These are phyloP conservation scores for Herpetospermum pedunculosum DNA, from an alignment of 306 rosid genomes.

Conservation along the genomic window DNA sequence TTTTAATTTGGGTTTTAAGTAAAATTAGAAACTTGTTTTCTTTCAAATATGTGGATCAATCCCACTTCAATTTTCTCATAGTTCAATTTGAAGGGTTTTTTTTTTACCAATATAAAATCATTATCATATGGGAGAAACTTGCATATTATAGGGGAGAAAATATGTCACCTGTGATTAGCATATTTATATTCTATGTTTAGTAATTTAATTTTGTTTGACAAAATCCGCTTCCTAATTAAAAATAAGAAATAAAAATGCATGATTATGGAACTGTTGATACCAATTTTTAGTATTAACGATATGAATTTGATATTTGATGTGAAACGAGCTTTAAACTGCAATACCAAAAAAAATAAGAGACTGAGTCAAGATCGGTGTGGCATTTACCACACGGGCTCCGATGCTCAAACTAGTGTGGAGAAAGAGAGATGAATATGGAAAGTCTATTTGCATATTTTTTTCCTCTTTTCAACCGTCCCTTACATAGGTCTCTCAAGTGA, in stretches of 20 bases:
- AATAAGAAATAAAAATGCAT: neutral
- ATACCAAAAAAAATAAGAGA: no score
- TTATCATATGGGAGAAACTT: neutral
- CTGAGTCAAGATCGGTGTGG: no score
- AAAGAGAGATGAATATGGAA: no score
- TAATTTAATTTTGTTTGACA: neutral
- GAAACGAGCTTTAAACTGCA: no score
- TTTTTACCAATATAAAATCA: neutral
- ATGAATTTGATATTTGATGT: no score
- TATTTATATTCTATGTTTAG: neutral
- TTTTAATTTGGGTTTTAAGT: neutral
- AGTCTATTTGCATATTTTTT: no score
- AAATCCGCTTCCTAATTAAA: neutral
- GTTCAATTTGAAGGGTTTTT: neutral
- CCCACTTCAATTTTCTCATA: neutral
- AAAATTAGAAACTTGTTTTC: neutral
- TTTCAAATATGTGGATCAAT: neutral
- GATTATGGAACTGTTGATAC: no score
- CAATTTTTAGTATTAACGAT: no score
- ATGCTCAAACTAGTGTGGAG: no score
- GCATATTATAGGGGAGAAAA: neutral
- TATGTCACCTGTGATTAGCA: neutral
- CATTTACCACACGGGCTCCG: no score
- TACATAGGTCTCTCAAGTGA: no score
- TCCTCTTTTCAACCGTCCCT: no score